A percentile compares a stretch with the other conserved stretches of the same genome.
phyloP scores from a whole-genome alignment of 208 protist genomes.

The Angomonas ambiguus region DNA sequence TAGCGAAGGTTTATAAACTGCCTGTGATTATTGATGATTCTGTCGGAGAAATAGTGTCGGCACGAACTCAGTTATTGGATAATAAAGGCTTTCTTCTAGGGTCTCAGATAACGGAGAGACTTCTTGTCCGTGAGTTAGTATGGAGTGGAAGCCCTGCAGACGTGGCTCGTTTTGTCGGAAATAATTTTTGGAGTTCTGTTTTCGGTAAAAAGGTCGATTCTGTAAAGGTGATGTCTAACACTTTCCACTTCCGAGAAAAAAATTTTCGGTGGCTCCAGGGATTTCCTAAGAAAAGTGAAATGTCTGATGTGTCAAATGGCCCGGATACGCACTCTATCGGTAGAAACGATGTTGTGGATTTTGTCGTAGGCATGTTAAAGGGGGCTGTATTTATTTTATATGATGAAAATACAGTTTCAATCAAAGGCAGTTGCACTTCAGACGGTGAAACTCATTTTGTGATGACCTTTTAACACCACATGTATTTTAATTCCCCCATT shows the following conservation, averaged over 20 bases:
- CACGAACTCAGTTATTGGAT: background rate
- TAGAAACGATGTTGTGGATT: constrained; percentile 30
- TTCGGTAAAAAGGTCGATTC: constrained; percentile 1
- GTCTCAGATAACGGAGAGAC: background rate
- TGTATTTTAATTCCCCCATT: constrained; percentile 6
- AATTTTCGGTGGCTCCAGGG: background rate
- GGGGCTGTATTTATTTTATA: constrained; percentile 47
- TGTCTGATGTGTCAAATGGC: background rate
- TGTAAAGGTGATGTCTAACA: background rate
- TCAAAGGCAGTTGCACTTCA: constrained; percentile 44
- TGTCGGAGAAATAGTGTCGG: background rate
- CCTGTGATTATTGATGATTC: background rate
- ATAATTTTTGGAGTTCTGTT: constrained; percentile 7
- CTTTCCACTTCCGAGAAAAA: constrained; percentile 3
- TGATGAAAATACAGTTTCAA: constrained; percentile 17
- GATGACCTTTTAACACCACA: constrained; percentile 48
- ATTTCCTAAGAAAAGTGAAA: background rate
- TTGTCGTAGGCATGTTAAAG: constrained; percentile 34
- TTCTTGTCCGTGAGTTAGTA: background rate
- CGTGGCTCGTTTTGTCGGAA: constrained; percentile 3
- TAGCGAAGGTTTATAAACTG: background rate
- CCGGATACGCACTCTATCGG: background rate
- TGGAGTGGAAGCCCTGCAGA: background rate
- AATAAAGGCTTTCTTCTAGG: background rate
- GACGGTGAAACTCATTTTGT: constrained; percentile 66